Conservation (phyloP, 2,329 filamentous ascomycete species). For the Chaetomium olivaceum region DNA sequence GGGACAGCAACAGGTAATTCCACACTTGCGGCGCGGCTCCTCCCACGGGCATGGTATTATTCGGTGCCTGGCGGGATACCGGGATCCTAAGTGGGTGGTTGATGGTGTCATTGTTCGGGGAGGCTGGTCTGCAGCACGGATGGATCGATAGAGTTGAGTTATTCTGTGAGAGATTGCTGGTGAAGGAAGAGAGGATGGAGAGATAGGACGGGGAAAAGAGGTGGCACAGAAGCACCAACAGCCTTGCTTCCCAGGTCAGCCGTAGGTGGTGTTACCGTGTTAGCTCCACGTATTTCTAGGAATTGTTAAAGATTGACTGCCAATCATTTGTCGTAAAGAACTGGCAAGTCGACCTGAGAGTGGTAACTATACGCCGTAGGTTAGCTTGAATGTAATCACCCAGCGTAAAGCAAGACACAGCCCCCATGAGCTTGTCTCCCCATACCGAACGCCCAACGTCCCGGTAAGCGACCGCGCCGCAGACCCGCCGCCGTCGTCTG, state of each 20-base stretch:
- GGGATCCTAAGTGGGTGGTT: not conserved
- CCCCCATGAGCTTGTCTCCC: not conserved
- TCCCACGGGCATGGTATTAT: not conserved
- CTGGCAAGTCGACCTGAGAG: not conserved
- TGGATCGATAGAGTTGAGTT: conserved; percentile 14
- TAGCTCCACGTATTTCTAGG: not conserved
- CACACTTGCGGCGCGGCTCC: conserved; percentile 1
- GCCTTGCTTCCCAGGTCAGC: not conserved
- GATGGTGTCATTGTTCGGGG: not conserved
- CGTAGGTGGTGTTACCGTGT: not conserved
- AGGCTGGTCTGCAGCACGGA: not conserved
- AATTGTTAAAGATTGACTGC: not conserved
- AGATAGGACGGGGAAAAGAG: not conserved
- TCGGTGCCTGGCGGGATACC: conserved; percentile 6
- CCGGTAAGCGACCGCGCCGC: conserved; percentile 11
- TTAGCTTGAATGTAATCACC: not conserved
- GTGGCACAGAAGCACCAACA: not conserved
- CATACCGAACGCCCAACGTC: not conserved
- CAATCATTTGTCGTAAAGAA: too few relatives aligned
- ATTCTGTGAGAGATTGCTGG: not conserved
- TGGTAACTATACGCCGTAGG: not conserved
- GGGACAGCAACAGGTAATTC: not conserved
- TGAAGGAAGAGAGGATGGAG: not conserved
- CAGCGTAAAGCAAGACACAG: not conserved
- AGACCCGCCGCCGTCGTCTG: conserved; percentile 18